Base-by-base conservation (phyloP, 192 early-diverging fungal species). In the Coemansia sp. region DNA sequence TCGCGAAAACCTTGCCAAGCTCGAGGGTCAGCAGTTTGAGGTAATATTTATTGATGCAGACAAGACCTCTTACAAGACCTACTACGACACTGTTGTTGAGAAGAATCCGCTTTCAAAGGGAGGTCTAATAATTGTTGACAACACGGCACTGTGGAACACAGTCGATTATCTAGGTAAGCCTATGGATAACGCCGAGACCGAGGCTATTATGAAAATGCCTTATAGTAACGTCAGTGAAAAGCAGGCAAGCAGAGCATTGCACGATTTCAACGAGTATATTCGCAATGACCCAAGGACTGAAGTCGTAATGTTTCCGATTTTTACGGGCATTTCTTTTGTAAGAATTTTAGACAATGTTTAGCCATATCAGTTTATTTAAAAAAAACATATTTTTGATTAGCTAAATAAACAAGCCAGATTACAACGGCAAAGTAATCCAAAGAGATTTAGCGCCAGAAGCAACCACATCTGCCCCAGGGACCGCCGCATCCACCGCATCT, bases 21-120 rank as follows among this genome's bases (percentile, higher is more conserved):
- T 76, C 17, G 75, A 70, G 4, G 83, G 73, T 22, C 72, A 80
- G 29, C 45, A 66, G 31, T 92, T 89, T 74, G 89, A 92, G 28
- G 36, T 87, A 14, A 72, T 87, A 1, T 92, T 89, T 57, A 52
- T 91, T 34, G 91, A 93, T 62, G 91, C 91, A 0, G 85, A 93
- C 70, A 91, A 93, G 67, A 64, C 68, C 22, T 81, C 77, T 5
- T 91, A 93, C 61, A 78, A 80, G 52, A 71, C 73, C 2, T 91
- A 93, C 64, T 89, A 83, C 45, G 79, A 91, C 36, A 71, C 75
- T 10, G 80, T 89, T 50, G 64, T 93, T 31, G 83, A 89, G n/a
- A 73, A 79, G n/a, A 66, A 80, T 16, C 66, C 91, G 11, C 68
- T 93, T 5, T 22, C 81, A 2, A 73, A 85, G 7, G 29, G 72